phyloP scores from a whole-genome alignment of 2,329 filamentous ascomycete species.

The Apiospora koreana region DNA sequence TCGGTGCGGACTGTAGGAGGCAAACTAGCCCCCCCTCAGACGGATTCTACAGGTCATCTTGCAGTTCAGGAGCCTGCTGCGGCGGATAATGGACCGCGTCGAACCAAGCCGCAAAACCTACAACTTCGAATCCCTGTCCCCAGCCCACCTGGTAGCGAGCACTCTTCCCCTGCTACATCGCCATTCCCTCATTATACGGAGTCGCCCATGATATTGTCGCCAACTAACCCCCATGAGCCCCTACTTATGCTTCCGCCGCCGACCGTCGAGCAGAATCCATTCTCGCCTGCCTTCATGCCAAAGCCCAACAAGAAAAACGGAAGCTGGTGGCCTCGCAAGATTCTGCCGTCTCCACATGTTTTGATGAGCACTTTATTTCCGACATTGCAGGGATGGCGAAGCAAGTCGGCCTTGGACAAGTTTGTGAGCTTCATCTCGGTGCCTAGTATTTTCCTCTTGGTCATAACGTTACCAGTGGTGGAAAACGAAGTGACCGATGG shows the following conservation, averaged over 20 bases:
- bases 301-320: slow-evolving; percentile 48
- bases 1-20: slow-evolving; percentile 30
- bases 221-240: slow-evolving; percentile 49
- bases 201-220: slow-evolving; percentile 48
- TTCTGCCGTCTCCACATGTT: slow-evolving; percentile 72
- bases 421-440: slow-evolving; percentile 79
- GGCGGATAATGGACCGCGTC: neutral
- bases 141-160: slow-evolving; percentile 43
- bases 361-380: slow-evolving; percentile 80
- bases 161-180: slow-evolving; percentile 50
- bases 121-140: slow-evolving; percentile 48
- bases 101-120: slow-evolving; percentile 26
- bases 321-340: slow-evolving; percentile 78
- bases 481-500: slow-evolving; percentile 65
- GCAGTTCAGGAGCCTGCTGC: slow-evolving; percentile 18
- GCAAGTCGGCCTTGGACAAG: slow-evolving; percentile 84
- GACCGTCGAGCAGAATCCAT: slow-evolving; percentile 44
- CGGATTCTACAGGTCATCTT: slow-evolving; percentile 18
- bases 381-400: slow-evolving; percentile 77
- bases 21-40: slow-evolving; percentile 33
- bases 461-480: slow-evolving; percentile 88
- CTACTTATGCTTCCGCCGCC: slow-evolving; percentile 54
- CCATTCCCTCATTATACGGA: slow-evolving; percentile 73
- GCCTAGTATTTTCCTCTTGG: slow-evolving; percentile 88
- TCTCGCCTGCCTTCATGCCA: slow-evolving; percentile 45